Evolutionary conservation across 139 green algal species (phyloP).

Genomic region (Chlamydomonas applanata): DNA sequence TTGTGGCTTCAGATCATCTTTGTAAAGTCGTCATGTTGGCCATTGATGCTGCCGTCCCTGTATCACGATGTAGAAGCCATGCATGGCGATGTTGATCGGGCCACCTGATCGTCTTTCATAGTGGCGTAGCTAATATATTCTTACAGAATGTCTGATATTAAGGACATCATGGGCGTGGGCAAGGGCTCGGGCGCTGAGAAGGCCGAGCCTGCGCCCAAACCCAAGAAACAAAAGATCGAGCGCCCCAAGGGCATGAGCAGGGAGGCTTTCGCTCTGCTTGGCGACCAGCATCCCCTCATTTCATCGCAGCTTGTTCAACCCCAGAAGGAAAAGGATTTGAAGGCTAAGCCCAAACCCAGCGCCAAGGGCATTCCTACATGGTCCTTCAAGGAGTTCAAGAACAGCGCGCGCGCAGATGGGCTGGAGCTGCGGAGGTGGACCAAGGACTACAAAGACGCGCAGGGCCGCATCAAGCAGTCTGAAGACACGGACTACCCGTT

Average conservation of each 20-base stretch:
- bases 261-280: conserved; percentile 88
- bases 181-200: conserved; percentile 24
- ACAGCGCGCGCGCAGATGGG: conserved; percentile 66
- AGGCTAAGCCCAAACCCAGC: conserved; percentile 40
- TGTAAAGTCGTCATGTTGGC: no score
- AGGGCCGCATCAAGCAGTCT: conserved; percentile 59
- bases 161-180: conserved; percentile 85
- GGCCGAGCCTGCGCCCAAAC: conserved; percentile 21
- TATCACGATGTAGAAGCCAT: no score
- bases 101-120: no score
- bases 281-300: conserved; percentile 78
- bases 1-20: no score
- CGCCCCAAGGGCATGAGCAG: conserved; percentile 78
- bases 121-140: no score
- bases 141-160: conserved; percentile 89
- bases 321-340: conserved; percentile 36
- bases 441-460: conserved; percentile 80
- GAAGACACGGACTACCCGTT: conserved; percentile 79
- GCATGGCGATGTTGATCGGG: no score
- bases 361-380: conserved; percentile 52
- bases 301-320: conserved; percentile 53
- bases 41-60: no score
- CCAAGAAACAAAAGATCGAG: conserved; percentile 70
- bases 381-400: conserved; percentile 71
- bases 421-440: conserved; percentile 82